Percentiles rank a stretch among this genome's conserved stretches.
phyloP scores from a whole-genome alignment of 768 basidiomycete species.

The Lenzites betulinus region DNA sequence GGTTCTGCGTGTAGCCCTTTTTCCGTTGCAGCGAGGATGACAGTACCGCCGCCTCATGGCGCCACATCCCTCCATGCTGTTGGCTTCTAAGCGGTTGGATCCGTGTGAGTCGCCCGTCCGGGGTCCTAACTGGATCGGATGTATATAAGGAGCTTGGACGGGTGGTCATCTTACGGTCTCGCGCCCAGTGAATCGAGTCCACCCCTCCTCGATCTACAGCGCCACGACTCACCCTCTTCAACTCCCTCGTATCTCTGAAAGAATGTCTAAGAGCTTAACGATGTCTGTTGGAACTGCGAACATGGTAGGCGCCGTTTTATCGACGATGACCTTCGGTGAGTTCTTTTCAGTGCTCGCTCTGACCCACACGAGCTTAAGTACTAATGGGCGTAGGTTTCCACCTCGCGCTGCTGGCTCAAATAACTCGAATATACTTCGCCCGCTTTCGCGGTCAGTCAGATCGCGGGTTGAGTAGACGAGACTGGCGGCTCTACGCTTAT shows the following conservation, averaged over 20 bases:
- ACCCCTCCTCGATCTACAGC: neutral
- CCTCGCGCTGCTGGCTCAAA: constrained; percentile 17
- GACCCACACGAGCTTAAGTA: neutral
- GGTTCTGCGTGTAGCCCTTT: too few species aligned
- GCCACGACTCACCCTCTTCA: too few species aligned
- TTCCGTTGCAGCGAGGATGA: too few species aligned
- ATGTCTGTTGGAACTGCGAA: constrained; percentile 6
- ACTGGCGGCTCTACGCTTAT: constrained; percentile 14
- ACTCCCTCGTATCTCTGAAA: neutral
- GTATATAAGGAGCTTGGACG: neutral
- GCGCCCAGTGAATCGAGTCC: neutral
- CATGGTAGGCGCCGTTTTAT: constrained; percentile 29
- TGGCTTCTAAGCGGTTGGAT: too few species aligned
- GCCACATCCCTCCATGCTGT: too few species aligned
- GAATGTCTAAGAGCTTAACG: neutral
- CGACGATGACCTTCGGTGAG: constrained; percentile 31
- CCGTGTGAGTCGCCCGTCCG: too few species aligned
- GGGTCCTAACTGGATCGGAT: too few species aligned
- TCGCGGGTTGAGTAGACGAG: neutral
- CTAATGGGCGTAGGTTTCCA: constrained; percentile 17
- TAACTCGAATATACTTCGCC: neutral
- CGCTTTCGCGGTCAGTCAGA: neutral
- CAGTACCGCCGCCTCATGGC: too few species aligned
- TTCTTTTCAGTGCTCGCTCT: neutral
- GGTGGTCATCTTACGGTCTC: neutral